phyloP scores from a whole-genome alignment of 345 rosid species.

The Luvunga scandens region DNA sequence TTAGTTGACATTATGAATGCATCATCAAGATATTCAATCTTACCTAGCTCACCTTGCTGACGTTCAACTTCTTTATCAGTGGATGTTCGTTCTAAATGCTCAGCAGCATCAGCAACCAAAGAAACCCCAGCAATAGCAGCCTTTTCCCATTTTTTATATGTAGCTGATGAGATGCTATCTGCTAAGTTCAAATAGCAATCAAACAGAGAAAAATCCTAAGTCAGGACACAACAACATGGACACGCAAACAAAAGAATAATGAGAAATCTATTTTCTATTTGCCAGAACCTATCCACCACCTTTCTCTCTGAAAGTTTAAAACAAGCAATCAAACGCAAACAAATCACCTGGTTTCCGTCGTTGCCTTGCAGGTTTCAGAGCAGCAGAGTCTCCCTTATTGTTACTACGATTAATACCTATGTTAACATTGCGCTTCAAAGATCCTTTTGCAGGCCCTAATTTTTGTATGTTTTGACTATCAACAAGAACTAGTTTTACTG shows the following conservation, averaged over 20 bases:
- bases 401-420: conserved; percentile 52
- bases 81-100: conserved; percentile 78
- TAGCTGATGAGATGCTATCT: conserved; percentile 53
- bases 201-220: neutral
- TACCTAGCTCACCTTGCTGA: conserved; percentile 41
- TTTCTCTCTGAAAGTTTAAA: neutral
- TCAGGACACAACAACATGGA: neutral
- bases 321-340: conserved; percentile 1
- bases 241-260: neutral
- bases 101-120: conserved; percentile 99
- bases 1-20: conserved; percentile 18
- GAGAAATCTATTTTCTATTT: neutral
- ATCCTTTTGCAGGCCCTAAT: conserved; percentile 64
- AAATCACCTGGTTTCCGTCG: conserved; percentile 72
- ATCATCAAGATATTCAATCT: conserved; percentile 20
- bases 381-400: conserved; percentile 54
- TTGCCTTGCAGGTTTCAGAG: conserved; percentile 68
- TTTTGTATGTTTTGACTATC: conserved; percentile 79
- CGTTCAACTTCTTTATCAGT: conserved; percentile 51
- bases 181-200: conserved; percentile 26
- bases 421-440: conserved; percentile 60
- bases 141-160: conserved; percentile 93
- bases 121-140: conserved; percentile 99
- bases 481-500: conserved; percentile 65
- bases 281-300: no score